Conservation (phyloP, 768 basidiomycete species). For the Rhodotorula graminis region DNA sequence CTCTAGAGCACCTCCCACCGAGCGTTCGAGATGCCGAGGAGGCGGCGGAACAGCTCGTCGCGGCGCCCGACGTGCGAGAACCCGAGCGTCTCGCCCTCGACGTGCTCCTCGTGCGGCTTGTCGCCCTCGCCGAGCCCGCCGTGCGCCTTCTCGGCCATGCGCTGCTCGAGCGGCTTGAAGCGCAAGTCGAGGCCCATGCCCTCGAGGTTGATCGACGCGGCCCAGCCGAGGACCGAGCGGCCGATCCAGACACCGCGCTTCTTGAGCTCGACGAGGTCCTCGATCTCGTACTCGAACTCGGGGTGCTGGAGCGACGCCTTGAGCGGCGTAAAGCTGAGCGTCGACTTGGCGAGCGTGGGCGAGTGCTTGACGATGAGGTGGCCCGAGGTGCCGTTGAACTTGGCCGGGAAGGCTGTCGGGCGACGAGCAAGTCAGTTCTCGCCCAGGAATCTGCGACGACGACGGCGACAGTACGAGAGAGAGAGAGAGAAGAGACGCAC, state of each 20-base stretch:
- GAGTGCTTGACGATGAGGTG: conserved; percentile 45
- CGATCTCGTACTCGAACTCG: conserved; percentile 44
- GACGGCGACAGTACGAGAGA: neutral
- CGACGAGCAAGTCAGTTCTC: neutral
- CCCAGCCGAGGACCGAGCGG: conserved; percentile 49
- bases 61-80: conserved; percentile 48
- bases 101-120: conserved; percentile 35
- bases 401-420: conserved; percentile 47
- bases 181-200: conserved; percentile 48
- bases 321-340: conserved; percentile 42
- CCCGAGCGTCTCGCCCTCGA: conserved; percentile 44
- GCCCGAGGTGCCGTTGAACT: conserved; percentile 46
- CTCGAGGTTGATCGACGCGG: conserved; percentile 47
- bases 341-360: conserved; percentile 32
- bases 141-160: conserved; percentile 14
- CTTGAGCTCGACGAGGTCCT: conserved; percentile 50
- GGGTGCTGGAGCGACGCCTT: conserved; percentile 38
- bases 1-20: conserved; percentile 48
- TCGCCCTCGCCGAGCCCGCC: conserved; percentile 37
- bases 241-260: conserved; percentile 48
- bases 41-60: conserved; percentile 48
- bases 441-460: no score
- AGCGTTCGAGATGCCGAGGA: conserved; percentile 47
- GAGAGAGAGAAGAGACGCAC: conserved; percentile 41
- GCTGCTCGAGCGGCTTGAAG: conserved; percentile 43